Evolutionary conservation across 1,284 basidiomycete species (phyloP).

Genomic region (Leucocoprinus gongylophorus): DNA sequence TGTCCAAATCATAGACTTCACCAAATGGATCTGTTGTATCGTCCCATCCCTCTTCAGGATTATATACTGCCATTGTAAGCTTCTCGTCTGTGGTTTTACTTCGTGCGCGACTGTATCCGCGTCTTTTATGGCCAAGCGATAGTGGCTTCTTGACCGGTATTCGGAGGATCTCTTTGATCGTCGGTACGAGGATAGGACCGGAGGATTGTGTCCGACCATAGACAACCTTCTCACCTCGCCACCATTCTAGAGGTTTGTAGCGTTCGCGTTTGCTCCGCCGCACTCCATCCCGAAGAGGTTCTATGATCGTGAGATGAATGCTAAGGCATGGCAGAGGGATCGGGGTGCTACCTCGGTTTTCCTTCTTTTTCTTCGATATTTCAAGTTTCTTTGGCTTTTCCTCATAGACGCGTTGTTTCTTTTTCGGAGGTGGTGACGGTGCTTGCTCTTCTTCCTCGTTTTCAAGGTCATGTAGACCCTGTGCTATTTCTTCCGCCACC

Average conservation of each 20-base stretch:
- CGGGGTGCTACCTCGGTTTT: slow-evolving; percentile 29
- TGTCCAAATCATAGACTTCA: slow-evolving; percentile 64
- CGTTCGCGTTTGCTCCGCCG: slow-evolving; percentile 71
- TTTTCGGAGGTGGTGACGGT: slow-evolving; percentile 25
- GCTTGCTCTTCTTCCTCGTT: slow-evolving; percentile 29
- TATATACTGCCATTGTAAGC: slow-evolving; percentile 25
- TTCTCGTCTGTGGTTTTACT: slow-evolving; percentile 32
- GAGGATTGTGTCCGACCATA: slow-evolving; percentile 52
- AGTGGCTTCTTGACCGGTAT: slow-evolving; percentile 60
- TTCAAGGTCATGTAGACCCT: slow-evolving; percentile 36
- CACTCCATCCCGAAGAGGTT: slow-evolving; percentile 44
- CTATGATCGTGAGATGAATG: slow-evolving; percentile 12
- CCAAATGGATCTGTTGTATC: slow-evolving; percentile 65
- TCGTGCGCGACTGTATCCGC: slow-evolving; percentile 30
- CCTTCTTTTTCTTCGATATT: slow-evolving; percentile 30
- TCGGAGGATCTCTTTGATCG: slow-evolving; percentile 77
- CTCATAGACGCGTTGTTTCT: slow-evolving; percentile 28
- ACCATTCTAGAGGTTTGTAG: slow-evolving; percentile 80
- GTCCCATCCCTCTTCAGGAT: slow-evolving; percentile 86
- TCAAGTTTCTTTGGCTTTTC: slow-evolving; percentile 15
- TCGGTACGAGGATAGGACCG: slow-evolving; percentile 58
- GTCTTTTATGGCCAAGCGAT: slow-evolving; percentile 45
- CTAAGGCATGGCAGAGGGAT: not conserved
- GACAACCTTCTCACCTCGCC: slow-evolving; percentile 88
- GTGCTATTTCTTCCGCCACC: slow-evolving; percentile 50